Evolutionary conservation across 2,329 filamentous ascomycete genomes (phyloP).

Genomic region (Alternaria arbusti): DNA sequence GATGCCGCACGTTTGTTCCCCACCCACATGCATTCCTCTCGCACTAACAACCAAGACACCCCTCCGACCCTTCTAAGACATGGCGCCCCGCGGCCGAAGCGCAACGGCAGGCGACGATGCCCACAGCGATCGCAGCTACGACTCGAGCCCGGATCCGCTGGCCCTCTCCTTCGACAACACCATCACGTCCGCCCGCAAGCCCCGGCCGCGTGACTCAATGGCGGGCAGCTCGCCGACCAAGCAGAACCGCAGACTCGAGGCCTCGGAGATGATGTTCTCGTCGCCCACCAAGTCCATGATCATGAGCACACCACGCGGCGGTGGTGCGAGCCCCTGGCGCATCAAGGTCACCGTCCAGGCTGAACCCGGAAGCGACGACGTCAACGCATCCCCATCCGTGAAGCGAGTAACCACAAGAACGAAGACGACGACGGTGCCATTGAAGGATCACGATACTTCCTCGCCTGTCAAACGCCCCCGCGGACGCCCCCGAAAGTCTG

Average conservation of each 20-base stretch:
- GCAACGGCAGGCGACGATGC: constrained; percentile 21
- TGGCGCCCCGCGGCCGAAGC: constrained; percentile 33
- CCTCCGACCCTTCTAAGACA: constrained; percentile 15
- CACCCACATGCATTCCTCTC: constrained; percentile 15
- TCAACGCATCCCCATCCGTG: constrained; percentile 41
- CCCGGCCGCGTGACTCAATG: constrained; percentile 31
- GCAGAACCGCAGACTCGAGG: constrained; percentile 24
- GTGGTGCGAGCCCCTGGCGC: constrained; percentile 54
- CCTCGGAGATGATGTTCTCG: constrained; percentile 31
- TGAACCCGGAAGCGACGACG: constrained; percentile 48
- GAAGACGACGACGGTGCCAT: constrained; percentile 50
- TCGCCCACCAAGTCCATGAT: constrained; percentile 55
- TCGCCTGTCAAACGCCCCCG: constrained; percentile 46
- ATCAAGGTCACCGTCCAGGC: constrained; percentile 60
- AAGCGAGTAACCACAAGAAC: constrained; percentile 36
- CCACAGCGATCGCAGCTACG: constrained; percentile 27
- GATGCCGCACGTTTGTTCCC: constrained; percentile 16
- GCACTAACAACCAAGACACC: constrained; percentile 17
- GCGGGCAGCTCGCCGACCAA: constrained; percentile 41
- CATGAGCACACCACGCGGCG: constrained; percentile 49
- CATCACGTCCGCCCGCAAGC: constrained; percentile 25
- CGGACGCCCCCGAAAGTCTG: constrained; percentile 48
- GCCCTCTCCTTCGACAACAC: constrained; percentile 37
- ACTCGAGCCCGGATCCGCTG: constrained; percentile 49
- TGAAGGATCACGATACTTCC: constrained; percentile 49